Percentiles rank a stretch among this genome's conserved stretches.
Evolutionary conservation across 148 eudicot genomes (phyloP).

Genomic region (Mesembryanthemum crystallinum): DNA sequence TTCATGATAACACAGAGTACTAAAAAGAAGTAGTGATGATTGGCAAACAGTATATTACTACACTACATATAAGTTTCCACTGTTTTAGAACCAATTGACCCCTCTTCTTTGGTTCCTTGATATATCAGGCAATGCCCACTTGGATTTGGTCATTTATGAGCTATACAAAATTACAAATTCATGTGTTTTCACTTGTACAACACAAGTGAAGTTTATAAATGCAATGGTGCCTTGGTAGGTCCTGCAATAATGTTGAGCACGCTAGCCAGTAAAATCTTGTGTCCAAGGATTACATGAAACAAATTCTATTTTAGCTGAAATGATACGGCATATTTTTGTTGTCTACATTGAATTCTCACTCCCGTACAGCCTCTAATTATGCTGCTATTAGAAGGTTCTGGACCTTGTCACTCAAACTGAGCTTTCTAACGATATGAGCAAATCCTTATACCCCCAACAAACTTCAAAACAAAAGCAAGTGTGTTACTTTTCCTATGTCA

Average conservation of each 20-base stretch:
- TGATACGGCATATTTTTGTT: background rate
- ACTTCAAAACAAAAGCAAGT: no score
- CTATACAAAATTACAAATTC: background rate
- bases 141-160: background rate
- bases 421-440: background rate
- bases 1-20: background rate
- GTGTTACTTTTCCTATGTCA: no score
- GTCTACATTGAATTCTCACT: background rate
- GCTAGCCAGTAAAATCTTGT: slow-evolving; percentile 9
- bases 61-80: background rate
- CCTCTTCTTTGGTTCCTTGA: background rate
- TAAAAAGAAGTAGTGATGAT: background rate
- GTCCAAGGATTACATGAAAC: background rate
- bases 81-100: background rate
- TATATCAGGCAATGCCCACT: background rate
- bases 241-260: slow-evolving; percentile 9
- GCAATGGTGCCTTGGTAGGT: slow-evolving; percentile 6
- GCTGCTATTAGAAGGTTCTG: background rate
- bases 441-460: background rate
- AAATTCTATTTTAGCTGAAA: background rate
- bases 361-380: background rate
- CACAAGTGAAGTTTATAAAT: slow-evolving; percentile 1
- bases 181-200: slow-evolving; percentile 9
- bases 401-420: background rate
- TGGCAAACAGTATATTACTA: background rate